Base-by-base conservation (phyloP, 2,329 filamentous ascomycete species). In the Dothiorella sarmentorum region DNA sequence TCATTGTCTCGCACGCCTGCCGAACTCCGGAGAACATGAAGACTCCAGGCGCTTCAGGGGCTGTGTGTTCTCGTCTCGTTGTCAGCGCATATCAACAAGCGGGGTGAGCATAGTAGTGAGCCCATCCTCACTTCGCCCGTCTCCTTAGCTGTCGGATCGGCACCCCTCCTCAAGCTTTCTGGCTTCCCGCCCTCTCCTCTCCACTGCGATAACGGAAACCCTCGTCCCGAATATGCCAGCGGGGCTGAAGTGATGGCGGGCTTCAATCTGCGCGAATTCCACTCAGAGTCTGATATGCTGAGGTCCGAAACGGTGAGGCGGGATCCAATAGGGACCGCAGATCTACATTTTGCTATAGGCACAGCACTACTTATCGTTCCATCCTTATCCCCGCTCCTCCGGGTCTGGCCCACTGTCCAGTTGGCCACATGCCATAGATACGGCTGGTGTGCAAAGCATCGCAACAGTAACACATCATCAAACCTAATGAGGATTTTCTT, bases 21-120 rank as follows among this genome's bases (percentile, higher is more conserved):
- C 49, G 49, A 40, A 10, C 40, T 18, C 49, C 49, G 49, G 40
- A 15, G n/a, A 37, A 13, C 49, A 40, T 22, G 33, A 20, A 15
- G 11, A 26, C 22, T 1, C n/a, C 6, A n/a, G 49, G 9, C 24
- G n/a, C 5, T 29, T 53, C 49, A 53, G 49, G 49, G 49, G 49
- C 49, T 53, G 15, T 9, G 20, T 35, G 17, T 27, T 40, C 49
- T 22, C 26, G n/a, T 29, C 4, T 26, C 35, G 49, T 22, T 35
- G 33, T 53, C 49, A 53, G 33, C 49, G 49, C 49, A 40, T 53
- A 29, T 40, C 49, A 29, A 22, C 49, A 40, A 27, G 15, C 35
- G 18, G 35, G 20, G 49, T 27, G 22, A 7, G 31, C 35, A n/a
- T 10, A 13, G 22, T 10, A 13, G 22, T 53, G 49, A 20, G 49